A percentile compares a stretch with the other conserved stretches of the same genome.
These are phyloP conservation scores for Aspergillus hortae DNA, from an alignment of 2,329 filamentous ascomycete genomes.

Conservation along the genomic window DNA sequence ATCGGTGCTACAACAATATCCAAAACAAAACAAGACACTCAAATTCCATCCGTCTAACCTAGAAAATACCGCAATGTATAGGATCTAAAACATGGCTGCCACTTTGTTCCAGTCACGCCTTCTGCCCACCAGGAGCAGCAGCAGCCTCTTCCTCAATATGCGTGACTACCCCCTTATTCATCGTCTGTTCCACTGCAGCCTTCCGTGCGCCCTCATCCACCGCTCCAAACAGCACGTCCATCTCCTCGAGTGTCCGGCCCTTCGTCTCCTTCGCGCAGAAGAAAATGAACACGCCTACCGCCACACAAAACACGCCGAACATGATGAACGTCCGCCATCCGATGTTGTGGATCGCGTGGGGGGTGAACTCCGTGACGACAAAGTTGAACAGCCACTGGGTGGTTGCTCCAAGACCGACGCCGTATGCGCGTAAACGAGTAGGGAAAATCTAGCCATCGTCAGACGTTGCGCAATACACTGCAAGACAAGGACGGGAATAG, in stretches of 20 bases:
- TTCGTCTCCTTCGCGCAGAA: slow-evolving; percentile 40
- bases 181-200: slow-evolving; percentile 23
- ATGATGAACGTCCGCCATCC: slow-evolving; percentile 40
- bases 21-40: background rate
- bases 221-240: slow-evolving; percentile 33
- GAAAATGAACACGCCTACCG: slow-evolving; percentile 33
- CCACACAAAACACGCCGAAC: slow-evolving; percentile 39
- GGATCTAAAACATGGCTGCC: background rate
- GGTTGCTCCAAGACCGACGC: slow-evolving; percentile 37
- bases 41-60: background rate
- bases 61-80: background rate
- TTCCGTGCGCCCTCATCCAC: slow-evolving; percentile 21
- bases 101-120: background rate
- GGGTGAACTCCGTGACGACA: slow-evolving; percentile 40
- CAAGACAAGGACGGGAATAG: background rate
- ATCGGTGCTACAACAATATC: no score
- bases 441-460: slow-evolving; percentile 33
- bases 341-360: slow-evolving; percentile 37
- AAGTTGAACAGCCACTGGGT: slow-evolving; percentile 43
- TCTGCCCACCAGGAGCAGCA: slow-evolving; percentile 1
- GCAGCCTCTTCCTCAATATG: slow-evolving; percentile 20
- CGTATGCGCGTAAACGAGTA: slow-evolving; percentile 37
- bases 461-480: background rate
- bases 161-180: slow-evolving; percentile 22
- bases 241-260: slow-evolving; percentile 37